Evolutionary conservation across 306 rosid species (phyloP).

Genomic region (Vigna radiata): DNA sequence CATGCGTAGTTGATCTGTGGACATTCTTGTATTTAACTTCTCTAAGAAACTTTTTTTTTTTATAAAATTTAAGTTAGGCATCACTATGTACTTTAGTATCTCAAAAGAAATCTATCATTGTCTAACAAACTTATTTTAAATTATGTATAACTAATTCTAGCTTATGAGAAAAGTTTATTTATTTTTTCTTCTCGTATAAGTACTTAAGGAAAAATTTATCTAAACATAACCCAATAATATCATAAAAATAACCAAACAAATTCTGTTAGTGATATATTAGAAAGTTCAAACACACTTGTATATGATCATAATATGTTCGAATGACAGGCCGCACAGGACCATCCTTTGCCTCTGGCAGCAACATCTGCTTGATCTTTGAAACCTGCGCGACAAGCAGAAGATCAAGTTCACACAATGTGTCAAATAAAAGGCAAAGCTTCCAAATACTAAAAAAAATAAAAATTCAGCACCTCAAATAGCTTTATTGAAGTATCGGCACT

Average conservation of each 20-base stretch:
- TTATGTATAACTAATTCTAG: no score
- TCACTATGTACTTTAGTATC: no score
- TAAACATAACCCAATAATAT: neutral
- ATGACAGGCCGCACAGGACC: slow-evolving; percentile 85
- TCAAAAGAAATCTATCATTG: no score
- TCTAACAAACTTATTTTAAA: no score
- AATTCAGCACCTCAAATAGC: slow-evolving; percentile 79
- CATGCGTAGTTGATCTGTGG: neutral
- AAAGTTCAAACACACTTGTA: slow-evolving; percentile 54
- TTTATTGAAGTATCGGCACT: slow-evolving; percentile 94
- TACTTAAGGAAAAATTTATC: neutral
- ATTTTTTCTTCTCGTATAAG: neutral
- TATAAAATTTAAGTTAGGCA: no score
- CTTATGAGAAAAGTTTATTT: neutral
- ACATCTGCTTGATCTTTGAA: slow-evolving; percentile 86
- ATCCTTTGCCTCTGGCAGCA: slow-evolving; percentile 82
- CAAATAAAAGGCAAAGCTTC: slow-evolving; percentile 22
- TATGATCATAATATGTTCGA: slow-evolving; percentile 85
- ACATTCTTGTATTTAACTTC: neutral
- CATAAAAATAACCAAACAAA: slow-evolving; percentile 17
- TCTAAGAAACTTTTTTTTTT: no score
- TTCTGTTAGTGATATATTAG: neutral
- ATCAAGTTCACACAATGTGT: slow-evolving; percentile 30
- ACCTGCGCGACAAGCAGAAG: slow-evolving; percentile 60
- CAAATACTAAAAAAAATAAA: neutral